Base-by-base conservation (phyloP, 352 stramenopile species). In the Phytopythium oedochilum region DNA sequence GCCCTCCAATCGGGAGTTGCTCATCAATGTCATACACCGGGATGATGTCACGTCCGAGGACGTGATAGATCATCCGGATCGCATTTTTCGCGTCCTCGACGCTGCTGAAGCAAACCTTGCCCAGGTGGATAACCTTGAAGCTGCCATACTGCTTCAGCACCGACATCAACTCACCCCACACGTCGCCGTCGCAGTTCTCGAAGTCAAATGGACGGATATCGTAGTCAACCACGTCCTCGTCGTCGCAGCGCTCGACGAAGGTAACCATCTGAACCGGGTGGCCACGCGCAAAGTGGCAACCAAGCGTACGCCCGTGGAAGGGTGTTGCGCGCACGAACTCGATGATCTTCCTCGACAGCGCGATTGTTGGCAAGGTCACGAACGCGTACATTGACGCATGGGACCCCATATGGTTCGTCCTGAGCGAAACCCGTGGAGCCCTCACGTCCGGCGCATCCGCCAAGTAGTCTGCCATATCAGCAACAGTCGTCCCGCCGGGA, bases 1-100 rank as follows among this genome's bases (percentile, higher is more conserved):
- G 83, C 20, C 63, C 63, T 60, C 86, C 78, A 31, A 67, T 49
- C 12, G 20, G 20, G 15, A 78, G 63, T 50, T 92, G 82, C 39
- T 86, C 79, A 44, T 86, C 77, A 7, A 71, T 74, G 42, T 89
- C 78, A 39, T 90, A 92, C 11, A 88, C 62, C 23, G 78, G 75
- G 31, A 87, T 72, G 36, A 92, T 77, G 22, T 84, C 72, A 28
- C 72, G 65, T 3, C 62, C 69, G n/a, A 73, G 64, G 38, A 89
- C 53, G 17, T 49, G 65, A 28, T 83, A 74, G 22, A 78, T 66
- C 40, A 73, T 77, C 0, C 66, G 66, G 23, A 89, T 83, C 25
- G 73, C 79, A 10, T 59, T 45, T 50, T 87, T 90, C n/a, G 83
- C 83, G 28, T 68, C 62, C 3, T 90, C 80, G 3, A 77, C 42